Percentiles rank a stretch among this genome's conserved stretches.
These are phyloP conservation scores for Hamamelis virginiana DNA, from an alignment of 164 flowering plant genomes.

Conservation along the genomic window DNA sequence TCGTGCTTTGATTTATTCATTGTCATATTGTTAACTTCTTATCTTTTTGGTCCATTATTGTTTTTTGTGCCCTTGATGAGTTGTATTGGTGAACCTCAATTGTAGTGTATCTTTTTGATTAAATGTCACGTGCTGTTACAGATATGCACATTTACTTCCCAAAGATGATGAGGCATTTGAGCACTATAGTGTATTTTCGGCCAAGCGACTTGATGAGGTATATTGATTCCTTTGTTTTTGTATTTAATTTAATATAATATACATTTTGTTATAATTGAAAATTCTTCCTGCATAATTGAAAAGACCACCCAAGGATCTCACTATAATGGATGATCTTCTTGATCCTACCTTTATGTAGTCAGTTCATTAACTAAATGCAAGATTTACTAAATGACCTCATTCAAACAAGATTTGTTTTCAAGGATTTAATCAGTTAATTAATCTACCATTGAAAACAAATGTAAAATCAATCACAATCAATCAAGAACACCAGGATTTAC, in stretches of 20 bases:
- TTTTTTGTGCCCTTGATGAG: background rate
- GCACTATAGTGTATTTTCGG: constrained; percentile 59
- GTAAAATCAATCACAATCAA: too few species aligned
- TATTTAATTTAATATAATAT: background rate
- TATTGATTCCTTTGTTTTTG: background rate
- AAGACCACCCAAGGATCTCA: too few species aligned
- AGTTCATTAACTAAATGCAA: too few species aligned
- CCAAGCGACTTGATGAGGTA: constrained; percentile 94
- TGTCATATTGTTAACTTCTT: background rate
- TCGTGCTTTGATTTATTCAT: background rate
- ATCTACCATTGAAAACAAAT: too few species aligned
- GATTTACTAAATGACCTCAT: too few species aligned
- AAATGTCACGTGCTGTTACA: constrained; percentile 24
- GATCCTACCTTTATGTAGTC: too few species aligned
- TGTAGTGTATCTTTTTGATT: background rate
- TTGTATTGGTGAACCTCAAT: background rate
- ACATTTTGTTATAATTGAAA: background rate
- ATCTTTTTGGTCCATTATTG: background rate
- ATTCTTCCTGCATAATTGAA: background rate
- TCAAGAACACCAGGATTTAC: too few species aligned
- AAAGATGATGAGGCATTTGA: constrained; percentile 94
- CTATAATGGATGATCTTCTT: too few species aligned
- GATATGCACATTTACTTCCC: constrained; percentile 89
- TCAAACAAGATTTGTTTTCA: too few species aligned
- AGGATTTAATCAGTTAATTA: too few species aligned